Conservation (phyloP, 352 stramenopile species). For the Pythium sukuiense region DNA sequence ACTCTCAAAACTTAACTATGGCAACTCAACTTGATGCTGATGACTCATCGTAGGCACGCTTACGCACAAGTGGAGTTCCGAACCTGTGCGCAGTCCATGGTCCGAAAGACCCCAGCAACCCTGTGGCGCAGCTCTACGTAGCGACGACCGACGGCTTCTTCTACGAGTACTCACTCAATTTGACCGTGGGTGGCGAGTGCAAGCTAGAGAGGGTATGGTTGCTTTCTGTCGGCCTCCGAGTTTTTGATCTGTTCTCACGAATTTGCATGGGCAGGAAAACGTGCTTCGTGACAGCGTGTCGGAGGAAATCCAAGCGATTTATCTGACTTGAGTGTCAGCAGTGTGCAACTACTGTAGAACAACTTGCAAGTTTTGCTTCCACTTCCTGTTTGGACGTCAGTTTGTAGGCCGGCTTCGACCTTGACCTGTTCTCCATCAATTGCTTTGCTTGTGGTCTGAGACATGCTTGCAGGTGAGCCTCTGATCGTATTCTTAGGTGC, state of each 20-base stretch:
- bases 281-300: conserved; percentile 78
- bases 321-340: conserved; percentile 51
- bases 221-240: not conserved
- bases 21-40: not conserved
- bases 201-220: conserved; percentile 67
- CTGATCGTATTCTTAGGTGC: not conserved
- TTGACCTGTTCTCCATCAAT: too few species aligned
- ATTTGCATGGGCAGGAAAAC: conserved; percentile 59
- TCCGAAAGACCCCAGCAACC: conserved; percentile 47
- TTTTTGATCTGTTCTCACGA: not conserved
- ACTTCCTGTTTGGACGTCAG: not conserved
- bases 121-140: conserved; percentile 74
- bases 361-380: not conserved
- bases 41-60: conserved; percentile 34
- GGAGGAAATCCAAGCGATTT: conserved; percentile 84
- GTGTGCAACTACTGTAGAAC: too few species aligned
- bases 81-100: conserved; percentile 84
- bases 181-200: conserved; percentile 71
- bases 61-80: conserved; percentile 65
- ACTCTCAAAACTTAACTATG: too few species aligned
- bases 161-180: conserved; percentile 86
- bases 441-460: too few species aligned
- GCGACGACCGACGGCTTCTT: conserved; percentile 82
- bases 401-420: too few species aligned
- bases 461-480: not conserved